A percentile compares a stretch with the other conserved stretches of the same genome.
These are phyloP conservation scores for Starmerella khaoyaiensis DNA, from an alignment of 805 yeast species.

Conservation along the genomic window DNA sequence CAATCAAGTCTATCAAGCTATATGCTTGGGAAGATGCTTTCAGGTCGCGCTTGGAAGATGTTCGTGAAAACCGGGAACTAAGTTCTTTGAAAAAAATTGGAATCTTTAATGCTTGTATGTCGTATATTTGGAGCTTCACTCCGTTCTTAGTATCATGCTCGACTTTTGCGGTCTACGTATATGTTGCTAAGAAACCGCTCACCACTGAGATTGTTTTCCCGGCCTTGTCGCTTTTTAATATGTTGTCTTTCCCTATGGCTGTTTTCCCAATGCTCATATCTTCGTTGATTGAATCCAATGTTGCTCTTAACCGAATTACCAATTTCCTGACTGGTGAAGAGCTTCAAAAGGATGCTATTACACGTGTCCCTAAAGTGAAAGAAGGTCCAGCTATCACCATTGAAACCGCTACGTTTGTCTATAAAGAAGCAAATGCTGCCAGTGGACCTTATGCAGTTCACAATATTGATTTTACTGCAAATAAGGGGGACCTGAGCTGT, in stretches of 20 bases:
- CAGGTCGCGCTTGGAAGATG: constrained; percentile 54
- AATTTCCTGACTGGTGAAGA: constrained; percentile 59
- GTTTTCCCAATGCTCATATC: constrained; percentile 86
- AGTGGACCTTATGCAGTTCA: constrained; percentile 49
- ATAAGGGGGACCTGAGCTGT: constrained; percentile 72
- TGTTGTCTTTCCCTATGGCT: constrained; percentile 82
- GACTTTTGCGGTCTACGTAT: constrained; percentile 72
- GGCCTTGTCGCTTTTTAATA: constrained; percentile 47
- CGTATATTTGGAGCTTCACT: constrained; percentile 75
- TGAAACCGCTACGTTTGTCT: constrained; percentile 30
- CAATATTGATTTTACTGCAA: constrained; percentile 51
- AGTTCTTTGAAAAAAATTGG: constrained; percentile 61
- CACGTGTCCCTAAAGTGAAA: constrained; percentile 46
- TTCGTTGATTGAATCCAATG: constrained; percentile 71
- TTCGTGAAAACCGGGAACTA: constrained; percentile 80
- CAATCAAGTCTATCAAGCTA: constrained; percentile 79
- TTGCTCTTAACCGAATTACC: constrained; percentile 43
- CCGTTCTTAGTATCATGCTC: constrained; percentile 83
- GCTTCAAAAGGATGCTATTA: constrained; percentile 67
- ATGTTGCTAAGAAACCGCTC: constrained; percentile 49
- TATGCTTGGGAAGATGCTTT: constrained; percentile 95
- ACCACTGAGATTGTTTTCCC: constrained; percentile 79
- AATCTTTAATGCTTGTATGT: constrained; percentile 69
- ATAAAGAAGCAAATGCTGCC: constrained; percentile 45
- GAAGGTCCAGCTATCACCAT: constrained; percentile 41